Evolutionary conservation across 495 filamentous ascomycete genomes (phyloP), one percentile per base, ranked within the genome.

Genomic region (Amniculicola lignicola): DNA sequence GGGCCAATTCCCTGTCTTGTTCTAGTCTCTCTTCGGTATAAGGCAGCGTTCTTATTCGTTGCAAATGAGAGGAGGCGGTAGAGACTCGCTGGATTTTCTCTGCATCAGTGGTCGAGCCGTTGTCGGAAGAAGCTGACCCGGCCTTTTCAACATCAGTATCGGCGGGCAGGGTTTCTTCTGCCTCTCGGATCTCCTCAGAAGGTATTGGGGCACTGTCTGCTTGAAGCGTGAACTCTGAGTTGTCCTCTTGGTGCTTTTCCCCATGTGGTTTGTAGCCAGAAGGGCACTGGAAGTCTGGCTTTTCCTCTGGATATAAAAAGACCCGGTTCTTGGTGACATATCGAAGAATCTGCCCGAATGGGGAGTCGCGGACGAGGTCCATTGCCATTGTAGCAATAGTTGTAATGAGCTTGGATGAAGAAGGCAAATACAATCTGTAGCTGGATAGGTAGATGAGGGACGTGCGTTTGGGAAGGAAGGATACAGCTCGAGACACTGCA

Each of bases 261-360:
- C 19, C 37, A 18, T 9, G 6, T 40, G 11, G 37, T 6, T 6
- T 10, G 37, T 40, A 40, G 16, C 37, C n/a, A 3, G 3, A 10
- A 4, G 57, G 58, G 16, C 33, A 56, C 19, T 54, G 22, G 44
- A 57, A 65, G 41, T 50, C 62, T 19, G 44, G 39, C 19, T 51
- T 19, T 28, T 65, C 62, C 54, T 65, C 62, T 31, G 39, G 52
- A 44, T 65, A 65, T 42, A 45, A 25, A 27, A 65, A 47, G 24
- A 62, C 15, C 12, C 45, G 44, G 31, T 54, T 46, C n/a, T 33
- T 24, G 3, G 58, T 52, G 7, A 61, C 19, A 18, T 25, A 57
- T 6, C 62, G 57, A 12, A 65, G 23, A 11, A 65, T 15, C 16
- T 57, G 51, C 15, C 62, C 62, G 31, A 65, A 49, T 11, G 52